Conservation (phyloP, 1,284 basidiomycete genomes). For the Ganoderma meredithae region DNA sequence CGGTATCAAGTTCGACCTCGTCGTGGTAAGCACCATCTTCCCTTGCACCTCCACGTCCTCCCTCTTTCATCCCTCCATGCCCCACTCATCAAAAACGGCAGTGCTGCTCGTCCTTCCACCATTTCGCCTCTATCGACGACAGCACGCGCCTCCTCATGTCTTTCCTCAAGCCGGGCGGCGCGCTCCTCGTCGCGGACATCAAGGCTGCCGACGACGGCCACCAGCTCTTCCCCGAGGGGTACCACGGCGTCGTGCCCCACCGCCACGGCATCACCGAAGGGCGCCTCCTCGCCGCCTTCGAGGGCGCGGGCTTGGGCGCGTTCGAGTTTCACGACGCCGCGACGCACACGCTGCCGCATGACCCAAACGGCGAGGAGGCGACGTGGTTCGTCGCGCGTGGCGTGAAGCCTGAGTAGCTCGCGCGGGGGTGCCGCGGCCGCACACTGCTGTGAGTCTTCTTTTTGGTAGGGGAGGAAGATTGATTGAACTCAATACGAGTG, state of each 20-base stretch:
- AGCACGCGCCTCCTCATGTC: slow-evolving; percentile 60
- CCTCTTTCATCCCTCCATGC: not conserved
- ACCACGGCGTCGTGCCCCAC: slow-evolving; percentile 59
- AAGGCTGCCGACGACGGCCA: slow-evolving; percentile 38
- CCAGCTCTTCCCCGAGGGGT: slow-evolving; percentile 37
- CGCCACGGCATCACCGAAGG: slow-evolving; percentile 55
- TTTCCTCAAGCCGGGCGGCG: slow-evolving; percentile 68
- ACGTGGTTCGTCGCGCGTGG: slow-evolving; percentile 27
- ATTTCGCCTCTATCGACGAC: slow-evolving; percentile 59
- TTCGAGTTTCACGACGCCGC: slow-evolving; percentile 48
- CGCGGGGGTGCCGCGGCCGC: too few species aligned
- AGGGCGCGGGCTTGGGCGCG: slow-evolving; percentile 52
- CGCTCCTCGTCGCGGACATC: slow-evolving; percentile 66
- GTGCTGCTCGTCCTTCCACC: slow-evolving; percentile 77
- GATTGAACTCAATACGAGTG: too few species aligned
- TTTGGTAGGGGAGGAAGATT: too few species aligned
- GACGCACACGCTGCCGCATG: slow-evolving; percentile 44
- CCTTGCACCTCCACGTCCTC: too few species aligned
- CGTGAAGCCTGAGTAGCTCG: slow-evolving; percentile 13
- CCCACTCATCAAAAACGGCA: slow-evolving; percentile 35
- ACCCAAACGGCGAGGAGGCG: slow-evolving; percentile 18
- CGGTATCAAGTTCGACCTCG: slow-evolving; percentile 65
- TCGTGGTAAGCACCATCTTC: slow-evolving; percentile 59
- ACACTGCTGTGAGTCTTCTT: too few species aligned
- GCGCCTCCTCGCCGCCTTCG: slow-evolving; percentile 55